A percentile compares a stretch with the other conserved stretches of the same genome.
Conservation (phyloP, 106 monocot genomes). For the Dactylorhiza incarnata region DNA sequence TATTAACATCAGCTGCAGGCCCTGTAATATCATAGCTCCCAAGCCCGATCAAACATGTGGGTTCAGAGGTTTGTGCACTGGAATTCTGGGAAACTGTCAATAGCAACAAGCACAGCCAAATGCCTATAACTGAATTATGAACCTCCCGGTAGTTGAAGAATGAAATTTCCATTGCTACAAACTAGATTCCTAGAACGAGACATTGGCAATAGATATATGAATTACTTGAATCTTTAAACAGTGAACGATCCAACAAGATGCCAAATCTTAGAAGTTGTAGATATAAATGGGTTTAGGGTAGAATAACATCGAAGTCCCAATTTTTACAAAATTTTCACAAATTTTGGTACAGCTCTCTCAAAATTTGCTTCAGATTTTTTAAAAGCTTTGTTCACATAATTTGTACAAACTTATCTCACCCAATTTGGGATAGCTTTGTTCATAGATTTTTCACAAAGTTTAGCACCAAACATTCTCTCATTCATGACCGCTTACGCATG, state of each 20-base stretch:
- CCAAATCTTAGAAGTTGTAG: background rate
- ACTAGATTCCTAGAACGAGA: background rate
- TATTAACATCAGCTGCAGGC: constrained; percentile 81
- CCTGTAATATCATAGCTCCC: constrained; percentile 78
- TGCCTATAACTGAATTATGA: background rate
- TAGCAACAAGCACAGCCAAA: constrained; percentile 24
- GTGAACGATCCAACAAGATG: background rate
- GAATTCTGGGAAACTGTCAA: constrained; percentile 17
- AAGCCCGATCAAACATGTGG: constrained; percentile 47
- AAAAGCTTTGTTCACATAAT: too few relatives aligned
- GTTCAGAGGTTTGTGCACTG: constrained; percentile 18
- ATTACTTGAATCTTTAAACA: background rate
- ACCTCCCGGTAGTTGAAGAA: background rate
- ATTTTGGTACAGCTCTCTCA: too few relatives aligned
- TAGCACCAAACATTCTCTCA: too few relatives aligned
- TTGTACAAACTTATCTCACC: too few relatives aligned
- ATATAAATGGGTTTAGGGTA: background rate
- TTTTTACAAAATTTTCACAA: too few relatives aligned
- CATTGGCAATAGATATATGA: background rate
- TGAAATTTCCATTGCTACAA: constrained; percentile 4
- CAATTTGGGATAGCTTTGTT: too few relatives aligned
- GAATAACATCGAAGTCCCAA: too few relatives aligned
- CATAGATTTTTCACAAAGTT: too few relatives aligned
- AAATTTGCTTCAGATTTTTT: too few relatives aligned
- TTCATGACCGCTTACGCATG: too few relatives aligned